A percentile compares a stretch with the other conserved stretches of the same genome.
These are phyloP conservation scores for Epichloe aotearoae DNA, from an alignment of 2,329 filamentous ascomycete species.

Conservation along the genomic window DNA sequence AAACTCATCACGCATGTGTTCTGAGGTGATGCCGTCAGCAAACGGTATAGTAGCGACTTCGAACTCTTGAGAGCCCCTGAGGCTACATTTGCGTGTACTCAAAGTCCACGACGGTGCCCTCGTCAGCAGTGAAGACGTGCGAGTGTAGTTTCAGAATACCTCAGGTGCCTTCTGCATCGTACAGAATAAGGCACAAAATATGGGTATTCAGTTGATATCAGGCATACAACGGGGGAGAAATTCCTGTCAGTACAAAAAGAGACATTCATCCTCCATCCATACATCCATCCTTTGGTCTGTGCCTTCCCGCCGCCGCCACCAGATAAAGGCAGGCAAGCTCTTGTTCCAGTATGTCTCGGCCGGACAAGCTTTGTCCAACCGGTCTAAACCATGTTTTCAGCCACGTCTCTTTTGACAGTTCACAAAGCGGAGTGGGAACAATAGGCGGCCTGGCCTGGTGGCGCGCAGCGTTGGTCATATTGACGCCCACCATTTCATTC, in stretches of 20 bases:
- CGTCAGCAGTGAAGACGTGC: too few relatives aligned
- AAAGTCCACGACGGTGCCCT: too few relatives aligned
- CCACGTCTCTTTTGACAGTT: background rate
- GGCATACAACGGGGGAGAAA: too few relatives aligned
- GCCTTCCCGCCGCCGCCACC: background rate
- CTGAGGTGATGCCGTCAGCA: too few relatives aligned
- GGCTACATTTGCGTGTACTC: too few relatives aligned
- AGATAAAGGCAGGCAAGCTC: background rate
- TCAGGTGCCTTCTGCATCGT: too few relatives aligned
- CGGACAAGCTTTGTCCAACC: background rate
- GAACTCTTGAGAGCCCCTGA: too few relatives aligned
- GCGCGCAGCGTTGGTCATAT: background rate
- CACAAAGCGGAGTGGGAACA: background rate
- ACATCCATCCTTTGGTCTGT: background rate
- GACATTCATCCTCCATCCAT: background rate
- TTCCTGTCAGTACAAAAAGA: too few relatives aligned
- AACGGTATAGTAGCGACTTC: too few relatives aligned
- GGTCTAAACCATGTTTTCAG: background rate
- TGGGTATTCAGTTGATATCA: too few relatives aligned
- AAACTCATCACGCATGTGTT: background rate
- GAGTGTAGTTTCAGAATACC: too few relatives aligned
- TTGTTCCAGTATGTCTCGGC: background rate
- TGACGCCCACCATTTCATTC: background rate
- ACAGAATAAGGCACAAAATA: too few relatives aligned
- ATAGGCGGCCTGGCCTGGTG: conserved; percentile 4